Percentiles rank a stretch among this genome's conserved stretches.
Conservation (phyloP, 345 rosid genomes). For the Citrus cavaleriei region DNA sequence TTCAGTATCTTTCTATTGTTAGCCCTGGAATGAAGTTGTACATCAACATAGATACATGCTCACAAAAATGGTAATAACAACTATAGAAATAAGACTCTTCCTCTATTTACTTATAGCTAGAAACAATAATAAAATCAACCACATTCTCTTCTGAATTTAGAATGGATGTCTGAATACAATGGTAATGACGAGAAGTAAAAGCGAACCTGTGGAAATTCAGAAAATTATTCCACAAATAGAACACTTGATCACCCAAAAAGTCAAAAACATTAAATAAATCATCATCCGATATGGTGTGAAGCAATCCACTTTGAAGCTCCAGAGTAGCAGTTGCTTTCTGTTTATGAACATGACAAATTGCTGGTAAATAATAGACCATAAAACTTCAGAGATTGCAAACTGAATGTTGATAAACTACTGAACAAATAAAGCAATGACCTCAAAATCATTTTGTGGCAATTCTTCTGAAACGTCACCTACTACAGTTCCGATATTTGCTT, state of each 20-base stretch:
- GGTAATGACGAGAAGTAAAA: conserved; percentile 8
- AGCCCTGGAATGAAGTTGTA: conserved; percentile 48
- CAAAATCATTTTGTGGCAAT: conserved; percentile 62
- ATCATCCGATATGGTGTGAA: conserved; percentile 44
- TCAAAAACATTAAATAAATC: conserved; percentile 46
- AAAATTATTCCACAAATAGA: conserved; percentile 71
- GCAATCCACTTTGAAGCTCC: conserved; percentile 35
- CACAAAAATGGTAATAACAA: neutral
- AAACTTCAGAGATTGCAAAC: conserved; percentile 6
- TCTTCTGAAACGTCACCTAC: conserved; percentile 42
- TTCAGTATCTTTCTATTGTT: conserved; percentile 58
- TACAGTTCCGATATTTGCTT: conserved; percentile 30
- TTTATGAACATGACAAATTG: conserved; percentile 20
- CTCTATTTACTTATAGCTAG: neutral
- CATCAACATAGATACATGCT: neutral
- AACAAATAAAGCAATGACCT: conserved; percentile 65
- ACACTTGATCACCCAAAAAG: conserved; percentile 60
- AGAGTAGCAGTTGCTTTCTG: conserved; percentile 48
- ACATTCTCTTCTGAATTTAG: neutral
- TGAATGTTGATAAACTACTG: conserved; percentile 6
- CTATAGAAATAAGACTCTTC: neutral
- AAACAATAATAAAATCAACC: neutral
- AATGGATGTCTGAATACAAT: neutral
- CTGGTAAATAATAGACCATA: conserved; percentile 4
- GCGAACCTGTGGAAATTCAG: conserved; percentile 83